Conservation (phyloP, 768 basidiomycete genomes). For the Pisolithus sp. region DNA sequence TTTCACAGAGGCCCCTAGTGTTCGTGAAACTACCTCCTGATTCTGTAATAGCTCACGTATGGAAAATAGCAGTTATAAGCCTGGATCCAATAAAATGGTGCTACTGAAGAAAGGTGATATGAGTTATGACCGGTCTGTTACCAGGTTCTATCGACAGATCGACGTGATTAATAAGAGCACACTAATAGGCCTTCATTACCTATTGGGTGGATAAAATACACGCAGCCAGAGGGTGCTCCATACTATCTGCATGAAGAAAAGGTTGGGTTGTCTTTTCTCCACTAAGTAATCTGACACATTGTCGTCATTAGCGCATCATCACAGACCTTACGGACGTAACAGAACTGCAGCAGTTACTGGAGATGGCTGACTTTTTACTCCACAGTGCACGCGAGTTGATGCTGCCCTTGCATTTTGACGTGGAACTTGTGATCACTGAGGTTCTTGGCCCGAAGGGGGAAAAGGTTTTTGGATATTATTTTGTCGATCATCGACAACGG, state of each 20-base stretch:
- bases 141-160: neutral
- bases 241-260: conserved; percentile 42
- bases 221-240: conserved; percentile 50
- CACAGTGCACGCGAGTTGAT: neutral
- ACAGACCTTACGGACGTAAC: neutral
- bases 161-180: neutral
- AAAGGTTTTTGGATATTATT: conserved; percentile 32
- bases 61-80: neutral
- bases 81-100: neutral
- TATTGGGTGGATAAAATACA: neutral
- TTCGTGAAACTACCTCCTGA: neutral
- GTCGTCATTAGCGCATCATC: neutral
- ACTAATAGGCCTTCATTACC: neutral
- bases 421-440: conserved; percentile 3
- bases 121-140: conserved; percentile 1
- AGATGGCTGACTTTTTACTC: neutral
- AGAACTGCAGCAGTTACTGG: neutral
- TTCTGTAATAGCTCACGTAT: neutral
- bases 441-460: neutral
- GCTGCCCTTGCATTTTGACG: neutral
- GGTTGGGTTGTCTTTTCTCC: conserved; percentile 20
- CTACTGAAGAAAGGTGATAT: neutral
- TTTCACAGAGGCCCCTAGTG: neutral
- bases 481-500: conserved; percentile 36
- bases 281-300: neutral